Evolutionary conservation across 768 basidiomycete species (phyloP).

Genomic region (Trametes cubensis): DNA sequence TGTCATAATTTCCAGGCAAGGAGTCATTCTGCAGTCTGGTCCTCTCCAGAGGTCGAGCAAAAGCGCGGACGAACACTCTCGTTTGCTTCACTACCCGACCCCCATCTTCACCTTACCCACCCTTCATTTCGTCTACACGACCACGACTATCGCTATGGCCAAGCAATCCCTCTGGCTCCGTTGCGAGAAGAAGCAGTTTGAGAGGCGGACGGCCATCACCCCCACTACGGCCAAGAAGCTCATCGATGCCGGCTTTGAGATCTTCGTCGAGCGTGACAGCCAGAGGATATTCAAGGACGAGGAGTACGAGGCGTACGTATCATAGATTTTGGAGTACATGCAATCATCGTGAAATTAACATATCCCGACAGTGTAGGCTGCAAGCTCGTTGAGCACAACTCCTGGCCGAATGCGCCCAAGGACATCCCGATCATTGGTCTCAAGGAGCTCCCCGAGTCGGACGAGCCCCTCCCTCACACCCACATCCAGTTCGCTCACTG

Average conservation of each 20-base stretch:
- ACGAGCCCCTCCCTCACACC: conserved; percentile 83
- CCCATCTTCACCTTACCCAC: background rate
- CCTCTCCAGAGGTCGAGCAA: background rate
- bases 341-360: background rate
- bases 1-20: conserved; percentile 1
- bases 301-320: conserved; percentile 88
- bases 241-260: conserved; percentile 86
- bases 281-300: conserved; percentile 93
- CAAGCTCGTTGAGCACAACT: conserved; percentile 81
- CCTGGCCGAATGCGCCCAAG: conserved; percentile 82
- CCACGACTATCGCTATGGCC: conserved; percentile 43
- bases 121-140: background rate
- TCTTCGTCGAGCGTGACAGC: conserved; percentile 89
- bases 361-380: conserved; percentile 75
- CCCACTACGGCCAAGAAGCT: conserved; percentile 88
- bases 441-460: conserved; percentile 90
- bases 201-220: conserved; percentile 89
- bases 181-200: conserved; percentile 96
- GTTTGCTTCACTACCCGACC: background rate
- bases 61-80: background rate
- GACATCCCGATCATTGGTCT: conserved; percentile 86
- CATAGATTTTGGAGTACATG: background rate
- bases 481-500: conserved; percentile 99
- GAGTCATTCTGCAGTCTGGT: conserved; percentile 20
- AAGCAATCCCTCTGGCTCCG: conserved; percentile 80